These are phyloP conservation scores for Entomortierella lignicola DNA, from an alignment of 192 early-diverging fungal species.

Conservation along the genomic window DNA sequence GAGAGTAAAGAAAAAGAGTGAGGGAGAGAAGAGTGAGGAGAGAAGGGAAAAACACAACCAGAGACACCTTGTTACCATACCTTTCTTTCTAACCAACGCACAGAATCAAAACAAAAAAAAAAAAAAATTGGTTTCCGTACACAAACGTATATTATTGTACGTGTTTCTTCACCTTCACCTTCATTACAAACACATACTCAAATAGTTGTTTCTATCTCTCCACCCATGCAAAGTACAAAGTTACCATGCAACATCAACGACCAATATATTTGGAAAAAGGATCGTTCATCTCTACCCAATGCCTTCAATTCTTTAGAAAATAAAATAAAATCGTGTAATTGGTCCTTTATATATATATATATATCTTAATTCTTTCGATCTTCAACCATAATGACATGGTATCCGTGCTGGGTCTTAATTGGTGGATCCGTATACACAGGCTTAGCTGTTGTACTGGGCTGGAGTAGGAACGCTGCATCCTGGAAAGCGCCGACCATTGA, in stretches of 20 bases:
- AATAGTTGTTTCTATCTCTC: too few species aligned
- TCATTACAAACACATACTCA: background rate
- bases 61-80: too few species aligned
- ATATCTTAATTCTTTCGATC: constrained; percentile 60
- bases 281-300: too few species aligned
- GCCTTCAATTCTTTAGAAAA: background rate
- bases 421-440: constrained; percentile 81
- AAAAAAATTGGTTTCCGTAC: background rate
- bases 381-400: constrained; percentile 90
- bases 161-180: background rate
- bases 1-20: background rate
- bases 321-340: background rate
- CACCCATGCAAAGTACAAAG: too few species aligned
- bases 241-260: too few species aligned
- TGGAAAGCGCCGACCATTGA: constrained; percentile 79
- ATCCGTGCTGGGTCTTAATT: constrained; percentile 78
- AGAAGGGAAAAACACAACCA: background rate
- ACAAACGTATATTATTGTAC: background rate
- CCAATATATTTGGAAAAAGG: too few species aligned
- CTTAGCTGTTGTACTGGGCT: constrained; percentile 70
- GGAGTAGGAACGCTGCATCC: constrained; percentile 81
- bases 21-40: background rate
- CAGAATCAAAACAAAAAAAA: background rate
- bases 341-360: background rate
- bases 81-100: background rate